Evolutionary conservation across 176 grass and related monocot species (phyloP).

Genomic region (Musa itinerans): DNA sequence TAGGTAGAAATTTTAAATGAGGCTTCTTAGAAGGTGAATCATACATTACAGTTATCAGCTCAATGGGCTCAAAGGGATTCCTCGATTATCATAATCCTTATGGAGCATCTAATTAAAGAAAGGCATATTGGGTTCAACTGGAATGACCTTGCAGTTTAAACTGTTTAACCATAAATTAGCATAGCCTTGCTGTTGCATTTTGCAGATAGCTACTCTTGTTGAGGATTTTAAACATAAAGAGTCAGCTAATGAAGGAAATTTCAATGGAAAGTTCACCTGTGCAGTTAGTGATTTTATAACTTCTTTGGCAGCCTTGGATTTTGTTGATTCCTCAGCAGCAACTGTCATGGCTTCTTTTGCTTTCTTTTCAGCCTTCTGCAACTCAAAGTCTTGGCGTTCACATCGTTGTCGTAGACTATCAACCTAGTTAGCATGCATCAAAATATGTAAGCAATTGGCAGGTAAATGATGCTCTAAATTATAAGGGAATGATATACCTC

Average conservation of each 20-base stretch:
- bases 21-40: too few relatives aligned
- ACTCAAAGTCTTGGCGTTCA: constrained; percentile 50
- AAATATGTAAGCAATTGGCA: constrained; percentile 18
- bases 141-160: neutral
- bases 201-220: neutral
- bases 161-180: neutral
- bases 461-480: neutral
- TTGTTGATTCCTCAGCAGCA: constrained; percentile 64
- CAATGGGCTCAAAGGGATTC: too few relatives aligned
- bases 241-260: neutral
- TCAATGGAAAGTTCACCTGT: constrained; percentile 41
- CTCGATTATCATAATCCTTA: too few relatives aligned
- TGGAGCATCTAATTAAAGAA: too few relatives aligned
- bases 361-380: constrained; percentile 66
- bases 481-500: constrained; percentile 41
- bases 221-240: neutral
- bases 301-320: constrained; percentile 74
- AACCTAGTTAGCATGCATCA: constrained; percentile 36
- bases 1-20: too few relatives aligned
- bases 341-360: constrained; percentile 51
- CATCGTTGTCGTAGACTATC: constrained; percentile 42
- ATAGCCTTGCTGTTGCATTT: neutral
- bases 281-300: constrained; percentile 88
- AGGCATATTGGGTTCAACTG: too few relatives aligned
- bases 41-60: too few relatives aligned